Conservation (phyloP, 2,329 filamentous ascomycete species). For the Aspergillus unguis region DNA sequence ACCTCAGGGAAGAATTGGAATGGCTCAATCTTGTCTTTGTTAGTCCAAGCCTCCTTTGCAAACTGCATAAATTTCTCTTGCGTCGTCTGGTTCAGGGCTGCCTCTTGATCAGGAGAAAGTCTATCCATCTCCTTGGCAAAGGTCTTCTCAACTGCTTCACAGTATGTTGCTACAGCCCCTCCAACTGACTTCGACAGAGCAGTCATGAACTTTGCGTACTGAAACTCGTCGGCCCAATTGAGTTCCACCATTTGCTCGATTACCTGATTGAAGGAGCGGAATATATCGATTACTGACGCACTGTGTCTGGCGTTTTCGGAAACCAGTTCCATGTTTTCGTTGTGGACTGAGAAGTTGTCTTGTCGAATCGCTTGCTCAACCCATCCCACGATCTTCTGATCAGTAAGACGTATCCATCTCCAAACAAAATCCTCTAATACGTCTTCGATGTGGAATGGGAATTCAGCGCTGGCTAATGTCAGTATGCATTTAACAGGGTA, state of each 20-base stretch:
- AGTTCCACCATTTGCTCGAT: conserved; percentile 82
- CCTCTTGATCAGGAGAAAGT: conserved; percentile 80
- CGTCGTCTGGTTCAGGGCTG: conserved; percentile 70
- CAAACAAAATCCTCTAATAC: conserved; percentile 89
- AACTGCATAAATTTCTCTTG: conserved; percentile 92
- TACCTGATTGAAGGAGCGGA: conserved; percentile 88
- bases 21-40: conserved; percentile 88
- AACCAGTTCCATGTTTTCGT: conserved; percentile 53
- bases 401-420: conserved; percentile 85
- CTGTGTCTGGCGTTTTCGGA: conserved; percentile 85
- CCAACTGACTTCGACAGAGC: conserved; percentile 81
- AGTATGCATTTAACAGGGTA: conserved; percentile 14
- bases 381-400: conserved; percentile 74
- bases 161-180: conserved; percentile 79
- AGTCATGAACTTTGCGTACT: conserved; percentile 97
- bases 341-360: conserved; percentile 76
- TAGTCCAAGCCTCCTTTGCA: conserved; percentile 88
- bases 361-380: conserved; percentile 89
- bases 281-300: conserved; percentile 87
- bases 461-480: conserved; percentile 51
- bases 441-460: conserved; percentile 83
- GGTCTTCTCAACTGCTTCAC: conserved; percentile 79
- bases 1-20: conserved; percentile 96
- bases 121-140: conserved; percentile 93
- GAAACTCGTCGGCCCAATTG: conserved; percentile 88